These are phyloP conservation scores for Aspergillaceae sp. DNA, from an alignment of 2,329 filamentous ascomycete species.

Conservation along the genomic window DNA sequence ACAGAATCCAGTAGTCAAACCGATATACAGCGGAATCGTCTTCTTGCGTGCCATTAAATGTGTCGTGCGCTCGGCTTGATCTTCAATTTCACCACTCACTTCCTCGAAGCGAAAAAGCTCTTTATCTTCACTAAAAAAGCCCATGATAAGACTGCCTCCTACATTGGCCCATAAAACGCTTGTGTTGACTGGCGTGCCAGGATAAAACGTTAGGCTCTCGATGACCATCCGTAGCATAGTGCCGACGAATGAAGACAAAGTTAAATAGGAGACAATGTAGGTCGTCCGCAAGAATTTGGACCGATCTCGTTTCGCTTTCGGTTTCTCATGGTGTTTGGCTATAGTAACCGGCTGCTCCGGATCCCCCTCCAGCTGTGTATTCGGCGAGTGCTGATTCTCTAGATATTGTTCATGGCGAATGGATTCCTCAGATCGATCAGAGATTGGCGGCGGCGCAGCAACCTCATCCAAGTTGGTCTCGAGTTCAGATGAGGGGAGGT, in stretches of 20 bases:
- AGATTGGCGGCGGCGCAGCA: not conserved
- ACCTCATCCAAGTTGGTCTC: not conserved
- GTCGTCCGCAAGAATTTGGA: not conserved
- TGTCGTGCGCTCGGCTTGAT: not conserved
- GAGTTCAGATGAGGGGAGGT: not conserved
- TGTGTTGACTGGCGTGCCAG: slow-evolving; percentile 63
- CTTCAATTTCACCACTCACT: slow-evolving; percentile 12
- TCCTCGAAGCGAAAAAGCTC: slow-evolving; percentile 57
- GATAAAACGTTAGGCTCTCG: slow-evolving; percentile 66
- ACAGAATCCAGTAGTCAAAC: slow-evolving; percentile 75
- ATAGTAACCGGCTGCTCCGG: not conserved
- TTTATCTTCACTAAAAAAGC: slow-evolving; percentile 68
- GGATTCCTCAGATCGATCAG: not conserved
- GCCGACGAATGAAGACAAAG: slow-evolving; percentile 72
- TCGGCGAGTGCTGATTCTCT: not conserved
- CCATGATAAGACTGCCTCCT: slow-evolving; percentile 67
- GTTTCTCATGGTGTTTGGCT: not conserved
- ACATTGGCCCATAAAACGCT: slow-evolving; percentile 75
- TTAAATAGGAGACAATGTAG: slow-evolving; percentile 65
- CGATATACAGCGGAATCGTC: slow-evolving; percentile 60
- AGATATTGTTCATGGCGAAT: not conserved
- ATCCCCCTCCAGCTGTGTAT: not conserved
- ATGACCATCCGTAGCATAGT: slow-evolving; percentile 63
- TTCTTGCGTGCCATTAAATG: slow-evolving; percentile 50
- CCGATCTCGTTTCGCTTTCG: not conserved